Base-by-base conservation (phyloP, 805 yeast species). In the Wickerhamiella siamensis region DNA sequence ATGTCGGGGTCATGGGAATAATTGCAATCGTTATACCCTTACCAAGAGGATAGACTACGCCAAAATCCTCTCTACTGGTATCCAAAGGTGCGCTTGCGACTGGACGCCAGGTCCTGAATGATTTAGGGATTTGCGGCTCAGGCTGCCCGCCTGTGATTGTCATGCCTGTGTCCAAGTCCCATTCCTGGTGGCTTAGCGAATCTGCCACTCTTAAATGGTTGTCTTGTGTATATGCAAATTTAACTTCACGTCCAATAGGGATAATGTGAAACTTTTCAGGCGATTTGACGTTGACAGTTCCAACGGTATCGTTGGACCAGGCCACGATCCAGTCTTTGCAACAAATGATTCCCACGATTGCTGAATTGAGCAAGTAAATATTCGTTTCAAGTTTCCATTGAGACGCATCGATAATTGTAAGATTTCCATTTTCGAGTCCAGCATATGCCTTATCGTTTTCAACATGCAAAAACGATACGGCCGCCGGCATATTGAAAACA, bases 391-490 rank as follows among this genome's bases (percentile, higher is more conserved):
- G 20, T 18, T 21, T 26, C 31, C 31, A 36, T n/a, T n/a, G 10
- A 3, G 3, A 2, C 8, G 6, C 12, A 4, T 40, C 29, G 4
- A 24, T 8, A 14, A 27, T 21, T 3, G 16, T 32, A 5, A 44
- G 20, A 12, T 38, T 22, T 4, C 47, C 47, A 6, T 32, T 39
- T 17, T n/a, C 26, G 10, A 40, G 36, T 4, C 44, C 47, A 10
- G 35, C 24, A 37, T 38, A 44, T 16, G 34, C 22, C 4, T 15
- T 19, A n/a, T 12, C 32, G 6, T 29, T 35, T 8, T 17, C 14
- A 2, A 21, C 24, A 12, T 10, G 14, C 14, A 41, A 6, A 14
- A 35, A 17, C 6, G 42, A 21, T 39, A 15, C 17, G n/a, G 5
- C 5, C 10, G 10, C 9, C 32, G 32, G 24, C 10, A n/a, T 22